Evolutionary conservation across 2,329 filamentous ascomycete genomes (phyloP).

Genomic region (Colletotrichum chrysophilum): DNA sequence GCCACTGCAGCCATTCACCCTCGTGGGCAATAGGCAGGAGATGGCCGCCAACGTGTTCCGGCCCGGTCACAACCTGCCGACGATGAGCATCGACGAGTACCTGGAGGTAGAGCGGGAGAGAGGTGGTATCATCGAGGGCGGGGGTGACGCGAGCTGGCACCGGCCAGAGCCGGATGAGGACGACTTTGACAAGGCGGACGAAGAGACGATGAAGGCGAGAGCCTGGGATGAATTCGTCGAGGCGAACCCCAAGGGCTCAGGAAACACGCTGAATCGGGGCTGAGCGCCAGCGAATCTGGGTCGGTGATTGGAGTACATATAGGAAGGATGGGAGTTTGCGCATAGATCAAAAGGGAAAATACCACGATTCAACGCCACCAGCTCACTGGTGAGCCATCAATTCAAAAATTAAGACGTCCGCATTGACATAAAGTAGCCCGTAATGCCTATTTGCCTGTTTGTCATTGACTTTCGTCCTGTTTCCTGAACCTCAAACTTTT

Average conservation of each 20-base stretch:
- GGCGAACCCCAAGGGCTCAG: slow-evolving; percentile 82
- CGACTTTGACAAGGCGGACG: slow-evolving; percentile 84
- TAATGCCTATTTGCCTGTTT: background rate
- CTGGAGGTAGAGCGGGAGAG: slow-evolving; percentile 85
- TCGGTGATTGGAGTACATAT: background rate
- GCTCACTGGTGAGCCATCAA: background rate
- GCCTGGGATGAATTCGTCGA: slow-evolving; percentile 96
- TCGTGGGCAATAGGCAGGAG: slow-evolving; percentile 78
- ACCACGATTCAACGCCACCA: background rate
- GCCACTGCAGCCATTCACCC: slow-evolving; percentile 88
- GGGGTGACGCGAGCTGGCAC: slow-evolving; percentile 75
- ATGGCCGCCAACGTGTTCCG: slow-evolving; percentile 84
- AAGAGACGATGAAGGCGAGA: slow-evolving; percentile 90
- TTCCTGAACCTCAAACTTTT: background rate
- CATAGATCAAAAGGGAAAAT: background rate
- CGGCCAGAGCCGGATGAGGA: slow-evolving; percentile 85
- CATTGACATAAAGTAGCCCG: background rate
- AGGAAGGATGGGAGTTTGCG: background rate
- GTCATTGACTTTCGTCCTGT: background rate
- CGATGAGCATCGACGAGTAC: slow-evolving; percentile 98
- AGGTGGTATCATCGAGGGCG: slow-evolving; percentile 90
- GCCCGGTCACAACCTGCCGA: slow-evolving; percentile 90
- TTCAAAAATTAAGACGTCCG: background rate
- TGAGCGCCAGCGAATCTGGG: slow-evolving; percentile 28
- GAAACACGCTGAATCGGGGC: slow-evolving; percentile 84